Conservation (phyloP, 2,329 filamentous ascomycete genomes). For the Colletotrichum sansevieriae region DNA sequence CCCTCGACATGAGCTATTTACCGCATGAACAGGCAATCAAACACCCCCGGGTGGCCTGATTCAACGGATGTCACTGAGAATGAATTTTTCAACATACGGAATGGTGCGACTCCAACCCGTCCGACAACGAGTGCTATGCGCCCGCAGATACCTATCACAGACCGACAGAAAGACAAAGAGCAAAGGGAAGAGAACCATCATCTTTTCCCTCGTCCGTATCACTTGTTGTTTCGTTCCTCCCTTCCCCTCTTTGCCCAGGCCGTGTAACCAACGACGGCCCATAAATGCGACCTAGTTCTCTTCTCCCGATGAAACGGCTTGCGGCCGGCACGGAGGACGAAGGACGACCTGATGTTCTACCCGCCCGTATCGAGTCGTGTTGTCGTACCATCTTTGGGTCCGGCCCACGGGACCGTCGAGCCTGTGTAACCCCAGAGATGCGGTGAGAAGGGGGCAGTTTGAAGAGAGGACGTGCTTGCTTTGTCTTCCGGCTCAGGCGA, state of each 20-base stretch:
- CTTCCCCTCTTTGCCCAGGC: not conserved
- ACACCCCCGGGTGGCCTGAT: not conserved
- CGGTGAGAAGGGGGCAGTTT: not conserved
- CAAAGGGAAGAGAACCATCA: not conserved
- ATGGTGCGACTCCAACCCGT: conserved; percentile 8
- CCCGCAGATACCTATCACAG: conserved; percentile 10
- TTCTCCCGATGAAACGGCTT: conserved; percentile 11
- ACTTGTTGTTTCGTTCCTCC: not conserved
- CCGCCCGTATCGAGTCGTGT: conserved; percentile 23
- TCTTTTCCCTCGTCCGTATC: not conserved
- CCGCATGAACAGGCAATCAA: not conserved
- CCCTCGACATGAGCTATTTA: not conserved
- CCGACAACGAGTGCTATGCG: not conserved
- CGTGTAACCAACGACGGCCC: conserved; percentile 8
- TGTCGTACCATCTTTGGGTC: conserved; percentile 23
- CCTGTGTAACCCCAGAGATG: conserved; percentile 2
- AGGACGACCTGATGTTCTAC: not conserved
- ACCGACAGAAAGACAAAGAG: not conserved
- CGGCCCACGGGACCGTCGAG: conserved; percentile 12
- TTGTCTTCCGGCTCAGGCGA: not conserved
- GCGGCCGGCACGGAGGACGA: conserved; percentile 4
- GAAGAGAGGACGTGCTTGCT: not conserved
- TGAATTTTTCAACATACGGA: not conserved
- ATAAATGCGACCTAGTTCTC: not conserved
- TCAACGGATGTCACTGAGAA: conserved; percentile 1